Evolutionary conservation across 116 monocot genomes (phyloP).

Genomic region (Cymodocea nodosa): DNA sequence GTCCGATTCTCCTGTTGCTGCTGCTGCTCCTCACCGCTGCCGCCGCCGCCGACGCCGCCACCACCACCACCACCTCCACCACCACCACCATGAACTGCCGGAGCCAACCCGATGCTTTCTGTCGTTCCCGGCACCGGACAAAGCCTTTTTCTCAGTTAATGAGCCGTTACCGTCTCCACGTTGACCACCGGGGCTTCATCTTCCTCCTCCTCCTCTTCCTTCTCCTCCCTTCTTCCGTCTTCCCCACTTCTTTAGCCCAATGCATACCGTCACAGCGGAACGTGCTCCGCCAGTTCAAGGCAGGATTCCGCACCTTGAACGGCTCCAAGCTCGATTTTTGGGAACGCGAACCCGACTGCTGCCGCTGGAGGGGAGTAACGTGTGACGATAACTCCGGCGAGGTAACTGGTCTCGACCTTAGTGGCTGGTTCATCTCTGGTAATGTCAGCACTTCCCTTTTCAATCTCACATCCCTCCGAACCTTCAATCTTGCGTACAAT

Average conservation of each 20-base stretch:
- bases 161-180: too few relatives aligned
- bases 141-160: too few relatives aligned
- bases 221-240: too few relatives aligned
- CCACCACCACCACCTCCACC: too few relatives aligned
- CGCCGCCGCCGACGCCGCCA: too few relatives aligned
- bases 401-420: conserved; percentile 11
- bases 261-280: conserved; percentile 8
- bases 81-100: too few relatives aligned
- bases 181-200: neutral
- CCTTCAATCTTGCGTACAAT: conserved; percentile 9
- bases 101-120: too few relatives aligned
- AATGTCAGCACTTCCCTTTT: conserved; percentile 4
- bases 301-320: neutral
- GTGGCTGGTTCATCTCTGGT: conserved; percentile 4
- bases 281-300: conserved; percentile 7
- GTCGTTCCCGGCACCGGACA: too few relatives aligned
- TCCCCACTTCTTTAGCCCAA: neutral
- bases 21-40: too few relatives aligned
- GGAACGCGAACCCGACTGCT: conserved; percentile 4
- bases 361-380: conserved; percentile 10
- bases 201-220: neutral
- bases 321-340: neutral
- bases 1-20: too few relatives aligned
- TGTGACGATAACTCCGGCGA: conserved; percentile 1
- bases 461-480: conserved; percentile 8